Base-by-base conservation (phyloP, 352 stramenopile genomes). In the Globisporangium paddicum region DNA sequence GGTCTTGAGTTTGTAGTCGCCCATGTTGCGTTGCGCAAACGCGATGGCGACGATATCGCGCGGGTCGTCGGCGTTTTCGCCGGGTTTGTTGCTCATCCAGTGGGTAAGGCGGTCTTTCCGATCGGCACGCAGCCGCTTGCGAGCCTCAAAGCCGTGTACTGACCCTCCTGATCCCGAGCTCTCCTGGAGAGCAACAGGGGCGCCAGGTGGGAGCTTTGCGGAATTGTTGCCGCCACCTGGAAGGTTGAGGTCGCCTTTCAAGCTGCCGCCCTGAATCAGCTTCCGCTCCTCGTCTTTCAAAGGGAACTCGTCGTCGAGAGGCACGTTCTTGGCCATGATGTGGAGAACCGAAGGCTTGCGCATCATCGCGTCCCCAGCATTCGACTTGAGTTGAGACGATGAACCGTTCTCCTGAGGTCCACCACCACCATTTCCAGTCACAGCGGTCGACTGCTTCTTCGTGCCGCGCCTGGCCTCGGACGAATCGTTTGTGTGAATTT, bases 1-100 rank as follows among this genome's bases (percentile, higher is more conserved):
- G 3, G 77, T 90, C 69, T 98, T 98, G 40, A 98, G 66, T 61
- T 96, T 96, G 72, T 96, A 97, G 69, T 97, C 90, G 2, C 92
- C 90, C 79, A 97, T 91, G 62, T 96, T 93, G 30, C 85, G 75
- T 52, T 82, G 77, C 5, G 93, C 89, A 28, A 90, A 89, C 1
- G 83, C 73, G 52, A 98, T 97, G 0, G 93, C 90, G 3, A 90
- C 87, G n/a, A 97, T 67, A 55, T 98, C 91, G 5, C 86, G 65
- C 7, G 86, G 82, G 46, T 98, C 91, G 61, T 98, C 90, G 3
- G 89, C 93, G 62, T 98, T 75, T 58, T 96, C 86, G 3, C 80
- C 79, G 9, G 90, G 92, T 55, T 96, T 96, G 62, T 67, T 80
- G 21, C 23, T 62, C 67, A 83, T 50, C 84, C 86, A 88, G 14